Conservation (phyloP, 805 yeast species). For the Wickerhamia fluorescens region DNA sequence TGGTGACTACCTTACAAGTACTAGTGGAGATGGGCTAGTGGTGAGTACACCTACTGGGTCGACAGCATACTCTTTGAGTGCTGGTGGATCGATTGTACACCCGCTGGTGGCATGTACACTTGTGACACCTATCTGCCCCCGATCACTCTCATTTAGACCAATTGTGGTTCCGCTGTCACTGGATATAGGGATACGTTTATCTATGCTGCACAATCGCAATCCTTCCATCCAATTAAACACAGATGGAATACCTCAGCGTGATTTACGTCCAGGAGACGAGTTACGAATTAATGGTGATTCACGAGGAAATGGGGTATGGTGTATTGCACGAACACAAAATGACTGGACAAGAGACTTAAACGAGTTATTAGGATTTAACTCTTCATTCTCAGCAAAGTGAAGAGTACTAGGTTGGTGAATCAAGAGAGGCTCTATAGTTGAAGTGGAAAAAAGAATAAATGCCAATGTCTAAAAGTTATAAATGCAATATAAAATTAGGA, state of each 20-base stretch:
- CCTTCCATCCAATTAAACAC: slow-evolving; percentile 51
- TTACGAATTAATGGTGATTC: slow-evolving; percentile 63
- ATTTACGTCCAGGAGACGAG: slow-evolving; percentile 68
- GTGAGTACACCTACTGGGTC: slow-evolving; percentile 92
- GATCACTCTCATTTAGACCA: slow-evolving; percentile 88
- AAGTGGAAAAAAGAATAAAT: too few species aligned
- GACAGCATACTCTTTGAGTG: slow-evolving; percentile 81
- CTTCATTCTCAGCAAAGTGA: slow-evolving; percentile 53
- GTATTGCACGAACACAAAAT: slow-evolving; percentile 73
- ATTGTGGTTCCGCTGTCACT: slow-evolving; percentile 73
- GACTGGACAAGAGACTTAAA: slow-evolving; percentile 93
- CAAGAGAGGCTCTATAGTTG: too few species aligned
- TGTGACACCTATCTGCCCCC: slow-evolving; percentile 86
- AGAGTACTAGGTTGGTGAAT: neutral
- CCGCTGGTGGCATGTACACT: slow-evolving; percentile 80
- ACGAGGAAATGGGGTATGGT: slow-evolving; percentile 81
- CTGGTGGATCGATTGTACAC: slow-evolving; percentile 91
- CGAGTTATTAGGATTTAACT: slow-evolving; percentile 81
- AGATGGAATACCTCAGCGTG: slow-evolving; percentile 77
- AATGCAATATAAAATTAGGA: too few species aligned
- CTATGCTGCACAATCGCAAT: slow-evolving; percentile 37
- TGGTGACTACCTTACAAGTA: slow-evolving; percentile 76
- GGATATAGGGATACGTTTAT: slow-evolving; percentile 58
- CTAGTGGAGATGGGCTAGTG: slow-evolving; percentile 87
- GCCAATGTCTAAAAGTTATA: too few species aligned